Evolutionary conservation across 2,329 filamentous ascomycete genomes (phyloP).

Genomic region (Stemphylium lycopersici): DNA sequence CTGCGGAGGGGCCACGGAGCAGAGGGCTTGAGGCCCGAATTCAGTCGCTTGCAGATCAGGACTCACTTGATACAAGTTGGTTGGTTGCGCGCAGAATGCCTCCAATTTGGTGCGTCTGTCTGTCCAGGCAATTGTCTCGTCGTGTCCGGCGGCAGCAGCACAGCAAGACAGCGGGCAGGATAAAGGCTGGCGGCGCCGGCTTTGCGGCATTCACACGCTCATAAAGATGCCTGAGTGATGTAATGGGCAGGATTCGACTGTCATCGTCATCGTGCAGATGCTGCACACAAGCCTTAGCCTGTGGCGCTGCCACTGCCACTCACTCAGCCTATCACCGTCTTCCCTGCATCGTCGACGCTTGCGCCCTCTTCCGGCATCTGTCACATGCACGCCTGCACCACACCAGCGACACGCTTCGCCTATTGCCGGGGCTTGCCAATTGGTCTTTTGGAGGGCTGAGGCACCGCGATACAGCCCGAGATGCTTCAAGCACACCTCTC

Average conservation of each 20-base stretch:
- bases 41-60: conserved; percentile 16
- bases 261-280: conserved; percentile 24
- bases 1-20: conserved; percentile 21
- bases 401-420: not conserved
- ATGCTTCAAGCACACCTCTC: not conserved
- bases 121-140: not conserved
- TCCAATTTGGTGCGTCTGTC: not conserved
- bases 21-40: conserved; percentile 21
- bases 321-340: conserved; percentile 8
- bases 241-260: conserved; percentile 18
- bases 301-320: conserved; percentile 11
- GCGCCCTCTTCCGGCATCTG: conserved; percentile 6
- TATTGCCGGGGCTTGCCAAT: not conserved
- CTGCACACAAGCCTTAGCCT: conserved; percentile 8
- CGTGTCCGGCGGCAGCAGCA: not conserved
- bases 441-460: not conserved
- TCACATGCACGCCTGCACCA: conserved; percentile 2
- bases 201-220: conserved; percentile 10
- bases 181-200: conserved; percentile 10
- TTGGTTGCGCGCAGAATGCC: not conserved
- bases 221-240: conserved; percentile 14
- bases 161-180: not conserved
- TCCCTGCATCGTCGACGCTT: not conserved
- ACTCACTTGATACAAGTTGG: not conserved
- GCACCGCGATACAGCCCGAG: too few species aligned